Base-by-base conservation (phyloP, 352 stramenopile genomes). In the Plasmopara halstedii region DNA sequence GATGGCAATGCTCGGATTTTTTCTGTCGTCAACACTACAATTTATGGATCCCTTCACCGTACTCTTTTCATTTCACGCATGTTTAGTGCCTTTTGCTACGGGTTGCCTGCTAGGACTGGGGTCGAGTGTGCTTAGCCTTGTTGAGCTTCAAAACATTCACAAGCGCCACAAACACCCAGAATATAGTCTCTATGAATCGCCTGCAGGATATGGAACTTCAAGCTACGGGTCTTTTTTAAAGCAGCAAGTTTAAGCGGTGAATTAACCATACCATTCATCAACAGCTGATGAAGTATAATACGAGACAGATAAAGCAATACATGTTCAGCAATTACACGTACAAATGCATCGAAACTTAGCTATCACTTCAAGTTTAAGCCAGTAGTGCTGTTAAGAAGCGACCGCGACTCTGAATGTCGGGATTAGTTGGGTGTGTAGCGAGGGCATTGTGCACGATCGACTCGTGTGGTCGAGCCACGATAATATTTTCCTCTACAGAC, bases 31-130 rank as follows among this genome's bases (percentile, higher is more conserved):
- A 11, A 86, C 77, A 3, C 55, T 88, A 38, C 80, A 92, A 51
- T 88, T 89, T 42, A 84, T 92, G 64, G 80, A 92, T 37, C 80
- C 80, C 19, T 83, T 89, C 61, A 67, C 76, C 29, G 70, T 75
- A 36, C 51, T 92, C 22, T 89, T 89, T 45, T 73, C 73, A 4
- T 88, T 89, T 56, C 65, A 73, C 18, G 65, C 58, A 23, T 88
- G 75, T 44, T 73, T 92, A 23, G 62, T 80, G 6, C 73, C 77
- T 4, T 92, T 89, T 32, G 73, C 66, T 2, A 59, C 83, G 10
- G 80, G 80, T 38, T 86, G 77, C 50, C 55, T 85, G 21, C 61
- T 88, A 8, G 73, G 73, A 2, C 60, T 92, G 18, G 61, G 64
- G 19, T 80, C 75, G 5, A 75, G 65, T 39, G 67, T 87, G 14